Conservation (phyloP, 2,329 filamentous ascomycete genomes). For the Metarhizium album region DNA sequence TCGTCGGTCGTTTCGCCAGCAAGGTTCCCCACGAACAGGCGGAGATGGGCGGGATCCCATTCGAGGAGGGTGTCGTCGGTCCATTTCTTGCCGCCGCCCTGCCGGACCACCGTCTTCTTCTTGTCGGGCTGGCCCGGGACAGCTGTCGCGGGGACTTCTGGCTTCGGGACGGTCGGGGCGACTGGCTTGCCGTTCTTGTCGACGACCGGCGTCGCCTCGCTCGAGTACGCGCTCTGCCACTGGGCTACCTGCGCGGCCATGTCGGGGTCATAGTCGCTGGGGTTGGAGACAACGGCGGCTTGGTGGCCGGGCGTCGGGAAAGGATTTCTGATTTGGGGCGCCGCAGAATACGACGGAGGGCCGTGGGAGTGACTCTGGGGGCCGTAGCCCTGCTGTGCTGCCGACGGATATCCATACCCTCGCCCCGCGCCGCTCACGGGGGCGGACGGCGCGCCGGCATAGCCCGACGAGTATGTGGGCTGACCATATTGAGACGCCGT, state of each 20-base stretch:
- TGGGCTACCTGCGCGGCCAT: slow-evolving; percentile 87
- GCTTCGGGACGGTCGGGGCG: slow-evolving; percentile 16
- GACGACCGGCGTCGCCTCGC: slow-evolving; percentile 17
- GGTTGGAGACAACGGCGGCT: slow-evolving; percentile 20
- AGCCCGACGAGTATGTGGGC: slow-evolving; percentile 14
- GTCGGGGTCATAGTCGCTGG: slow-evolving; percentile 52
- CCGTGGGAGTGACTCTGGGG: slow-evolving; percentile 25
- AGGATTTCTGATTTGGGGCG: slow-evolving; percentile 63
- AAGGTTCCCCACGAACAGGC: slow-evolving; percentile 92
- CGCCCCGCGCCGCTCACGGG: slow-evolving; percentile 8
- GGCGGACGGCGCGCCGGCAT: slow-evolving; percentile 24
- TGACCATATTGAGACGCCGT: slow-evolving; percentile 6
- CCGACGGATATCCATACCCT: slow-evolving; percentile 7
- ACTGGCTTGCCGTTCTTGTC: slow-evolving; percentile 22
- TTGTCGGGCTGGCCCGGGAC: slow-evolving; percentile 45
- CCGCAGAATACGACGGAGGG: slow-evolving; percentile 31
- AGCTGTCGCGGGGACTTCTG: slow-evolving; percentile 26
- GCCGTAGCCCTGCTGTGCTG: slow-evolving; percentile 22
- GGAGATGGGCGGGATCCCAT: slow-evolving; percentile 91
- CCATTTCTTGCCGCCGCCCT: slow-evolving; percentile 89
- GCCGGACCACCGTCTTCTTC: slow-evolving; percentile 77
- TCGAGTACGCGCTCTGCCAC: slow-evolving; percentile 82
- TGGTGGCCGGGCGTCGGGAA: slow-evolving; percentile 54
- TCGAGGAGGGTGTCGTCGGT: slow-evolving; percentile 79
- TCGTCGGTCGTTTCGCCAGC: slow-evolving; percentile 97